Base-by-base conservation (phyloP, 2,329 filamentous ascomycete genomes). In the Amauroascus niger region DNA sequence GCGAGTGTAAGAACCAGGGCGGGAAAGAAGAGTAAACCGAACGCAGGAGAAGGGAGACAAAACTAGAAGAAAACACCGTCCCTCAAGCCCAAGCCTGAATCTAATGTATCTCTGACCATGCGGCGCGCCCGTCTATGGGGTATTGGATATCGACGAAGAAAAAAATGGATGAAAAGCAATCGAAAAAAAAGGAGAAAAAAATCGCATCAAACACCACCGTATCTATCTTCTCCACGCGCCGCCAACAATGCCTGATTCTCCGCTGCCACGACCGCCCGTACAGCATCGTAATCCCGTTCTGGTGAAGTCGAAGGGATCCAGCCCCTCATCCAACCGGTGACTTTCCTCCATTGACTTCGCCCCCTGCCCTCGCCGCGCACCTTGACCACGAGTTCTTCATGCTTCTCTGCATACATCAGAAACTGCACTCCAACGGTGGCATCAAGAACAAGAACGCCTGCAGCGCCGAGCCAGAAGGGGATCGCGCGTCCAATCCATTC, bases 381-480 rank as follows among this genome's bases (percentile, higher is more conserved):
- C 20, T 75, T 70, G 30, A 77, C 69, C 50, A 76, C 71, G 50
- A 74, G 68, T 55, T 65, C 69, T 40, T 68, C 68, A 20, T 67
- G 68, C 1, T 62, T 57, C 55, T 78, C 73, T 7, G 80, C 78
- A 61, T 81, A 85, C 58, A 78, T 70, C 59, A 78, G 67, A 62
- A 84, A 85, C 57, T 86, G 82, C 33, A 82, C 64, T 0, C 80
- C 81, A 52, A 86, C 78, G 24, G 76, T 77, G 0, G 74, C 80
- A 64, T 86, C 82, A 64, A 84, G 71, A 18, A 74, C 70, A 6
- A 86, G 67, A 1, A 84, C 82, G 7, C 82, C 82, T 1, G 80
- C 80, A 5, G 82, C 81, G 5, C 82, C 82, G 0, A 85, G 72
- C 65, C 81, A 84, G 65, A 86, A 86, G 0, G 82, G 82, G 11